A percentile compares a stretch with the other conserved stretches of the same genome.
Evolutionary conservation across 2,329 filamentous ascomycete genomes (phyloP).

Genomic region (Penicillium sp.): DNA sequence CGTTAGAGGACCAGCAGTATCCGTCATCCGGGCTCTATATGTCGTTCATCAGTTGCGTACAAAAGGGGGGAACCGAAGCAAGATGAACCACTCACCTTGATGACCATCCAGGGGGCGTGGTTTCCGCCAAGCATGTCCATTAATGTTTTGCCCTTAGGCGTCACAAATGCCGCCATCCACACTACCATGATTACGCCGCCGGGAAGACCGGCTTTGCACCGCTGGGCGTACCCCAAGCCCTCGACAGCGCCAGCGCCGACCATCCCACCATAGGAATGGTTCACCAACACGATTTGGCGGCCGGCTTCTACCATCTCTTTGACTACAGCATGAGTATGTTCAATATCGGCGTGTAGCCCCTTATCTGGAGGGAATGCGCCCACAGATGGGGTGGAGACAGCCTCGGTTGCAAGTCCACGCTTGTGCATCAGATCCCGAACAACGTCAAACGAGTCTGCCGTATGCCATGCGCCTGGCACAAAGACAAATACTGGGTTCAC

Average conservation of each 20-base stretch:
- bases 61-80: no score
- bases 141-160: slow-evolving; percentile 31
- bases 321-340: slow-evolving; percentile 27
- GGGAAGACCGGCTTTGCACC: slow-evolving; percentile 16
- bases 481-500: slow-evolving; percentile 32
- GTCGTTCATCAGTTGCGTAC: not conserved
- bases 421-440: slow-evolving; percentile 28
- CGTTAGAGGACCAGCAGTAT: slow-evolving; percentile 14
- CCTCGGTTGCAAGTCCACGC: slow-evolving; percentile 31
- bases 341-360: slow-evolving; percentile 34
- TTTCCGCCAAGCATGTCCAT: slow-evolving; percentile 26
- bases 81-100: slow-evolving; percentile 13
- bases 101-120: slow-evolving; percentile 26
- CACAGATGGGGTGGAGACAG: slow-evolving; percentile 25
- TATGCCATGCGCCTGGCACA: slow-evolving; percentile 43
- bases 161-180: slow-evolving; percentile 35
- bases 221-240: slow-evolving; percentile 24
- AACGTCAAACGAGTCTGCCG: slow-evolving; percentile 30
- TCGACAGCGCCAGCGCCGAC: slow-evolving; percentile 27
- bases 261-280: slow-evolving; percentile 33
- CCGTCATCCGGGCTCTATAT: slow-evolving; percentile 14
- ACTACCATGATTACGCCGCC: slow-evolving; percentile 33
- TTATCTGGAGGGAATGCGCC: slow-evolving; percentile 26
- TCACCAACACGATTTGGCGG: slow-evolving; percentile 25
- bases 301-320: slow-evolving; percentile 24